phyloP scores from a whole-genome alignment of 1,284 basidiomycete genomes.

The Pseudozyma tsukubaensis region DNA sequence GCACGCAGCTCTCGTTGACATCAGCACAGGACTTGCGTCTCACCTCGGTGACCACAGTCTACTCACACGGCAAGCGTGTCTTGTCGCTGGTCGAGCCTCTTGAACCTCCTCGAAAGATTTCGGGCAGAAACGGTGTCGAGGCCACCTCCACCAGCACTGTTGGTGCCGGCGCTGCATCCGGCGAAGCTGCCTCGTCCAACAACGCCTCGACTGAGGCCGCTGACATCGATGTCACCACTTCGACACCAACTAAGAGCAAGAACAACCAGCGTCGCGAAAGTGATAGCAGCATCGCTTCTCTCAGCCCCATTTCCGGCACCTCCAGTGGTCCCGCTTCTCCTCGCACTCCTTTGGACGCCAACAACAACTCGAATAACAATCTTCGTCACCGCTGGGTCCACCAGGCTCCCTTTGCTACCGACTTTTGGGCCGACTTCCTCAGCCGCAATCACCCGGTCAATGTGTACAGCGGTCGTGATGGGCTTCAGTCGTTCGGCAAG shows the following conservation, averaged over 20 bases:
- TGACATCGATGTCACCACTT: constrained; percentile 15
- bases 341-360: constrained; percentile 44
- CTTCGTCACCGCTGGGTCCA: constrained; percentile 62
- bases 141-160: constrained; percentile 17
- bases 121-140: constrained; percentile 50
- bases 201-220: constrained; percentile 6
- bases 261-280: constrained; percentile 39
- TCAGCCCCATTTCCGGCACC: constrained; percentile 42
- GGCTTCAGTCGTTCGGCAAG: constrained; percentile 64
- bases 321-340: constrained; percentile 45
- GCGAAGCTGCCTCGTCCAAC: constrained; percentile 6
- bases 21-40: constrained; percentile 57
- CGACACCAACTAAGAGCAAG: constrained; percentile 32
- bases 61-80: constrained; percentile 68
- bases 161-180: constrained; percentile 5
- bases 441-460: constrained; percentile 67
- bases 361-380: constrained; percentile 29
- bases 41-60: constrained; percentile 68
- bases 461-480: constrained; percentile 52
- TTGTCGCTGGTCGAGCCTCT: constrained; percentile 65
- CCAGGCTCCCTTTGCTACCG: constrained; percentile 67
- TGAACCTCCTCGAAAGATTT: constrained; percentile 60
- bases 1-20: constrained; percentile 64
- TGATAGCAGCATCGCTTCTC: constrained; percentile 31
- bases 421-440: constrained; percentile 69